Conservation (phyloP, 2,329 filamentous ascomycete genomes). For the Teratosphaeria epicoccoides region DNA sequence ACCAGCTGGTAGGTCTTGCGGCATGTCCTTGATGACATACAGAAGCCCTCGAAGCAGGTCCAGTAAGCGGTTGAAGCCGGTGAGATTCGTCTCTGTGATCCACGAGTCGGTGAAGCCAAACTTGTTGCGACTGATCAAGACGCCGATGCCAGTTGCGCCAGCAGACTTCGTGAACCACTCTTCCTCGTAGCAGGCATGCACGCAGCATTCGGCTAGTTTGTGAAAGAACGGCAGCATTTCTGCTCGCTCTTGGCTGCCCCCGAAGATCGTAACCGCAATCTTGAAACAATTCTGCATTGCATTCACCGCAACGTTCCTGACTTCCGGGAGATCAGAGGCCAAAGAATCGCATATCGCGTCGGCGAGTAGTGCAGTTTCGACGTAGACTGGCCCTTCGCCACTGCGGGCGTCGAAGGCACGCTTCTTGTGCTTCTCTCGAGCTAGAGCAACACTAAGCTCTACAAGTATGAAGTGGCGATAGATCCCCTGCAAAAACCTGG, state of each 20-base stretch:
- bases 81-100: constrained; percentile 46
- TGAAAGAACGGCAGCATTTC: constrained; percentile 74
- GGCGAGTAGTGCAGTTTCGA: constrained; percentile 77
- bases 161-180: constrained; percentile 98
- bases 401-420: constrained; percentile 74
- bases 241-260: constrained; percentile 57
- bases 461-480: constrained; percentile 85
- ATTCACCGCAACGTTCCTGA: constrained; percentile 72
- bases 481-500: constrained; percentile 64
- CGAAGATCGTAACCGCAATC: constrained; percentile 63
- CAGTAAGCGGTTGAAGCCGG: constrained; percentile 51
- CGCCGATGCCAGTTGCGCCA: constrained; percentile 79
- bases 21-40: constrained; percentile 98
- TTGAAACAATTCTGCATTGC: constrained; percentile 71
- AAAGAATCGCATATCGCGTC: constrained; percentile 86
- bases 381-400: constrained; percentile 75
- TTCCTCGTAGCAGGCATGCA: constrained; percentile 91
- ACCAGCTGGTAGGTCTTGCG: constrained; percentile 80
- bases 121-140: constrained; percentile 73
- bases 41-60: constrained; percentile 86
- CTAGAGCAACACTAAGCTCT: constrained; percentile 76
- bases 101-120: constrained; percentile 75
- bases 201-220: constrained; percentile 72
- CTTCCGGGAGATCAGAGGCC: constrained; percentile 68
- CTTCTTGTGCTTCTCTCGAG: constrained; percentile 63